Evolutionary conservation across 2,329 filamentous ascomycete genomes (phyloP).

Genomic region (Cytospora schulzeri): DNA sequence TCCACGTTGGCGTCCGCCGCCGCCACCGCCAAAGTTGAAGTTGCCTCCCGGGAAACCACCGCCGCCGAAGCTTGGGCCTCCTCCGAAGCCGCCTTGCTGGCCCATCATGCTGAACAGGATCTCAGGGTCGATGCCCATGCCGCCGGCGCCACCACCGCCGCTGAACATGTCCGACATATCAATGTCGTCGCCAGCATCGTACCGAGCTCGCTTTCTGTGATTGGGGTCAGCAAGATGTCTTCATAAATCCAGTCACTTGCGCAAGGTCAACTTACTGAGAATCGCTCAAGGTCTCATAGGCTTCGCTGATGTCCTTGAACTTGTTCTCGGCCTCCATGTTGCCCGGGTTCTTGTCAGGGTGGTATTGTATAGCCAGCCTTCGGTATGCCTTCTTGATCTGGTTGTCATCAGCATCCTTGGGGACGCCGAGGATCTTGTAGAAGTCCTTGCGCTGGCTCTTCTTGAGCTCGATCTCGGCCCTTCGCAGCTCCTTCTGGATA

Average conservation of each 20-base stretch:
- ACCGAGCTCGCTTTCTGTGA: conserved; percentile 75
- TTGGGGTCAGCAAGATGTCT: neutral
- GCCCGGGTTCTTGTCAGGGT: conserved; percentile 96
- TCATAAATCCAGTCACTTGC: neutral
- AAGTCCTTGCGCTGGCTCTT: conserved; percentile 98
- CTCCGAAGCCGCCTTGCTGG: conserved; percentile 58
- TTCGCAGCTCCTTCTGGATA: conserved; percentile 81
- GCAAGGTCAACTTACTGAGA: conserved; percentile 67
- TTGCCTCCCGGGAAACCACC: conserved; percentile 56
- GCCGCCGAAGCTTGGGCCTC: conserved; percentile 48
- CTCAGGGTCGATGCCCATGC: conserved; percentile 69
- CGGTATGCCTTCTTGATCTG: conserved; percentile 97
- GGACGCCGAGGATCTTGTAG: conserved; percentile 92
- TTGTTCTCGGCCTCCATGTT: conserved; percentile 81
- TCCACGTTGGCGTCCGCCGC: conserved; percentile 50
- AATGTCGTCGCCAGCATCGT: conserved; percentile 90
- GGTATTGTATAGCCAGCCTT: conserved; percentile 89
- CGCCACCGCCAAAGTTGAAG: conserved; percentile 51
- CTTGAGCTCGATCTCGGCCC: conserved; percentile 93
- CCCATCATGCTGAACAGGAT: conserved; percentile 86
- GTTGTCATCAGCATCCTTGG: conserved; percentile 80
- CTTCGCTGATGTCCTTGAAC: conserved; percentile 98
- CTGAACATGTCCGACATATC: conserved; percentile 86
- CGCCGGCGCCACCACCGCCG: conserved; percentile 62
- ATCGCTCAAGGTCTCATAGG: conserved; percentile 94